Evolutionary conservation across 305 asterid species (phyloP), one percentile per base, ranked within the genome.

Genomic region (Coffea humblotiana): DNA sequence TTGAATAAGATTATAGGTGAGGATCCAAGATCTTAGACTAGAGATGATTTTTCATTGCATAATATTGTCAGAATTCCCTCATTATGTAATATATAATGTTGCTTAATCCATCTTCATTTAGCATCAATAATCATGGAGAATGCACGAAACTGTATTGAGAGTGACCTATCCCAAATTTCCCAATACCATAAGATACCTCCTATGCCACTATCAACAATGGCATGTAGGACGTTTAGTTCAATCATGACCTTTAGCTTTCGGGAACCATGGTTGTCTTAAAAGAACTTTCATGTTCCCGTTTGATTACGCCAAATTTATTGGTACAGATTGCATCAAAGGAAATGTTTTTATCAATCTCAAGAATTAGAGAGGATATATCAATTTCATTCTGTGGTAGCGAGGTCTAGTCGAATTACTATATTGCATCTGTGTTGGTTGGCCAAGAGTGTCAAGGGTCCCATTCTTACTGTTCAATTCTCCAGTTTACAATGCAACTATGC

Each of bases 381-480:
- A 56, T 49, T 56, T 78, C 76, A 78, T 82, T 78, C 76, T 56
- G 79, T 56, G 71, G 84, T 61, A 77, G 80, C 43, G 35, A 83
- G 71, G 88, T 79, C 82, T 70, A 74, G 84, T 86, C 88, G 8
- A 70, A 86, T 80, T 78, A 37, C 23, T 40, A 40, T 40, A 71
- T 71, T 71, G 21, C 71, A 78, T 86, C 89, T 79, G 64, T 68
- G 54, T 74, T 77, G 56, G 77, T 82, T 78, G 85, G 86, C 83
- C 49, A 71, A 13, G 61, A 60, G 80, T 52, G 75, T 78, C 77
- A 49, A 68, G 87, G 89, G 88, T 48, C 88, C 89, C 88, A 60
- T 49, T 21, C 29, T 64, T 35, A 40, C 68, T 82, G 82, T 86
- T 74, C 75, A 71, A 45, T 86, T 86, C 64, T 80, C 81, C 66